phyloP scores from a whole-genome alignment of 2,329 filamentous ascomycete genomes.

The Aspergillus jensenii region DNA sequence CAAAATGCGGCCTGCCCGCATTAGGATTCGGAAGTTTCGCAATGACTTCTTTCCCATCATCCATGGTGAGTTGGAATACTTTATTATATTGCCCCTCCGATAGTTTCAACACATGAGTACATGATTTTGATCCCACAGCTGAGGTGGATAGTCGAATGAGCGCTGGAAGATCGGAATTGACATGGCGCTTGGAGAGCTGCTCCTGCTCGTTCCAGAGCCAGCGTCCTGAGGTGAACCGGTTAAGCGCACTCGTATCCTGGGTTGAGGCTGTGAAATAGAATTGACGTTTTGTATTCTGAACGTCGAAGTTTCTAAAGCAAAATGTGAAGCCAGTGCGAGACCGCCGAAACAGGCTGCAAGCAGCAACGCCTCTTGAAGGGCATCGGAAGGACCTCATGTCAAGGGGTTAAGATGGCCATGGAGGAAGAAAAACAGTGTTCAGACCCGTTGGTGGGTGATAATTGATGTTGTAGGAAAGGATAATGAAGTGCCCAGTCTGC shows the following conservation, averaged over 20 bases:
- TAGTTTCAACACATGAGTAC: conserved; percentile 33
- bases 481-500: too few species aligned
- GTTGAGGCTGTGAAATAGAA: conserved; percentile 9
- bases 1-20: conserved; percentile 26
- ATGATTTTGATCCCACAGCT: conserved; percentile 29
- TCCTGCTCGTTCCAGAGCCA: conserved; percentile 37
- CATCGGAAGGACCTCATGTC: too few species aligned
- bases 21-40: conserved; percentile 31
- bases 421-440: too few species aligned
- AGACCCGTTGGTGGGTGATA: too few species aligned
- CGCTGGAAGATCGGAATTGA: conserved; percentile 33
- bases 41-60: conserved; percentile 25
- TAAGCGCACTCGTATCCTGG: conserved; percentile 19
- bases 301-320: too few species aligned
- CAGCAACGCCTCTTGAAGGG: too few species aligned
- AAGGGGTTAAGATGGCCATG: too few species aligned
- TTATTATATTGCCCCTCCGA: conserved; percentile 30
- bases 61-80: conserved; percentile 31
- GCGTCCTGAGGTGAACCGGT: conserved; percentile 29
- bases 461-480: too few species aligned
- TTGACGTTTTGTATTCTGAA: too few species aligned
- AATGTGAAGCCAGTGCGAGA: too few species aligned
- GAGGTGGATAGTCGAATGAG: conserved; percentile 34
- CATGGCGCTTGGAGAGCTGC: conserved; percentile 32
- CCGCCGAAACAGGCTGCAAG: too few species aligned